These are phyloP conservation scores for Keithomyces neogunnii DNA, from an alignment of 2,329 filamentous ascomycete genomes.

Conservation along the genomic window DNA sequence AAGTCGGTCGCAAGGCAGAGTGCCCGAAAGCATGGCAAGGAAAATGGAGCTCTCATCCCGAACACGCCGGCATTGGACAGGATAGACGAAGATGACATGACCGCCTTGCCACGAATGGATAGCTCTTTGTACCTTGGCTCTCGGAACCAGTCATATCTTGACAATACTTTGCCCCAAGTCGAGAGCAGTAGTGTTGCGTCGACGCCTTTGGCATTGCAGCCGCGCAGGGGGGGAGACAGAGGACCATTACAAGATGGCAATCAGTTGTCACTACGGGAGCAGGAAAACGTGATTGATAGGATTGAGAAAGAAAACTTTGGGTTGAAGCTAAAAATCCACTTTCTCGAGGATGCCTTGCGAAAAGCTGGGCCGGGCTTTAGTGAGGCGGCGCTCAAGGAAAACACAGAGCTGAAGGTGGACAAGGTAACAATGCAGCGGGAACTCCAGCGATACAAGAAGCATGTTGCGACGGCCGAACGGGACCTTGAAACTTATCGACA, in stretches of 20 bases:
- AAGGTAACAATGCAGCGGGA: slow-evolving; percentile 85
- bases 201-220: slow-evolving; percentile 68
- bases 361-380: slow-evolving; percentile 87
- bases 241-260: slow-evolving; percentile 77
- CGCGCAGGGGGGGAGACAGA: slow-evolving; percentile 53
- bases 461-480: slow-evolving; percentile 70
- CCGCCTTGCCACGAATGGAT: slow-evolving; percentile 64
- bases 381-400: slow-evolving; percentile 82
- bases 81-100: slow-evolving; percentile 64
- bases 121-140: slow-evolving; percentile 62
- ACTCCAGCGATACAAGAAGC: slow-evolving; percentile 77
- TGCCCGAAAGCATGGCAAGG: slow-evolving; percentile 56
- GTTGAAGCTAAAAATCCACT: slow-evolving; percentile 94
- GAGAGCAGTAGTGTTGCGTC: slow-evolving; percentile 74
- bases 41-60: slow-evolving; percentile 47
- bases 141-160: slow-evolving; percentile 54
- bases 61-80: slow-evolving; percentile 63
- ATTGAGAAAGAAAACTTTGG: slow-evolving; percentile 99
- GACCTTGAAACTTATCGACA: slow-evolving; percentile 78
- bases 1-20: slow-evolving; percentile 70
- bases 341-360: slow-evolving; percentile 80
- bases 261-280: slow-evolving; percentile 82
- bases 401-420: slow-evolving; percentile 91
- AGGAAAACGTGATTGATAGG: slow-evolving; percentile 90
- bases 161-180: slow-evolving; percentile 65